These are phyloP conservation scores for Penicillium coffeae DNA, from an alignment of 495 filamentous ascomycete genomes.

Conservation along the genomic window DNA sequence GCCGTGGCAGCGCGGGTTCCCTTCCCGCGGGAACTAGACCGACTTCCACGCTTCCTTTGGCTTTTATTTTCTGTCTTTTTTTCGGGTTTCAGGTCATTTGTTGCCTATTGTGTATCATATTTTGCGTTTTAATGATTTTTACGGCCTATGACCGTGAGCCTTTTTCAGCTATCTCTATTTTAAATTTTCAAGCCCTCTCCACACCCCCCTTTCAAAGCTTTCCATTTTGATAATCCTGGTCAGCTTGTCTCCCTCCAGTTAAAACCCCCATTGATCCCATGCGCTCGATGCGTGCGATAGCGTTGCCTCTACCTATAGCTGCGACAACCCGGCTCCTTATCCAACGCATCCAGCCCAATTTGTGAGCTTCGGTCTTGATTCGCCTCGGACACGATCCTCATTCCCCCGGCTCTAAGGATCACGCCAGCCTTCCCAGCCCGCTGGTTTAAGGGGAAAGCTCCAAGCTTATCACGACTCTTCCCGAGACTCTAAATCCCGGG, in stretches of 20 bases:
- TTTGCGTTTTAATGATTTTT: neutral
- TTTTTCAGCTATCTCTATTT: neutral
- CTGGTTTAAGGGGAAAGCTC: slow-evolving; percentile 6
- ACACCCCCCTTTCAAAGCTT: neutral
- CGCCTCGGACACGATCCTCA: slow-evolving; percentile 8
- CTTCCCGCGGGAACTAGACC: neutral
- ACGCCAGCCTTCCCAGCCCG: slow-evolving; percentile 4
- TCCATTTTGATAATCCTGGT: neutral
- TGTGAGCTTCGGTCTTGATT: slow-evolving; percentile 10
- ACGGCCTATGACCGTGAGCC: neutral
- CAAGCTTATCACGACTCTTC: slow-evolving; percentile 24
- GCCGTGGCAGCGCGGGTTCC: neutral
- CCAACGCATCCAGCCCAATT: slow-evolving; percentile 4
- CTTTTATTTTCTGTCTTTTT: neutral
- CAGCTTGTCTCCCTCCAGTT: slow-evolving; percentile 21
- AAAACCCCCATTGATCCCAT: slow-evolving; percentile 23
- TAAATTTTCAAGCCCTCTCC: neutral
- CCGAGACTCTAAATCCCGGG: slow-evolving; percentile 9
- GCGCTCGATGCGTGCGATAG: slow-evolving; percentile 20
- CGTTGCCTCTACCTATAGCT: slow-evolving; percentile 14
- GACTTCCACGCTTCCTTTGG: neutral
- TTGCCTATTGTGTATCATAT: neutral
- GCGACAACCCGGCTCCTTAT: slow-evolving; percentile 14
- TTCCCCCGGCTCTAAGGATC: slow-evolving; percentile 1
- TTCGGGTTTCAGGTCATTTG: neutral